phyloP scores from a whole-genome alignment of 78 protist species.

The Acrasis kona region DNA sequence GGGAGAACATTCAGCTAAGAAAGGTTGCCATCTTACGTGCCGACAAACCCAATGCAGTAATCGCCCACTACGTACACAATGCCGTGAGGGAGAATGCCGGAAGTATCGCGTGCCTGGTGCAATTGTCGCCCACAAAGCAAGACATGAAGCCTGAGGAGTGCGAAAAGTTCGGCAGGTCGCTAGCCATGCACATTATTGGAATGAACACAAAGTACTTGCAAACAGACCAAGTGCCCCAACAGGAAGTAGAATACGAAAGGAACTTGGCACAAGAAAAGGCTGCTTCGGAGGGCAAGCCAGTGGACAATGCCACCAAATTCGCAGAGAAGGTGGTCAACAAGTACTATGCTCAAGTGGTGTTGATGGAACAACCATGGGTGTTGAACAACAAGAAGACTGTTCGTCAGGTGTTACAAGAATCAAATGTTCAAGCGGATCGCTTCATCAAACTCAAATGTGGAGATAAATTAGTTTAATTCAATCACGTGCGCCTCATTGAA shows the following conservation, averaged over 20 bases:
- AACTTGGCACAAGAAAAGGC: background rate
- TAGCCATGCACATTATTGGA: background rate
- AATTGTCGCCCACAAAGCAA: too few species aligned
- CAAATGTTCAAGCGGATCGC: too few species aligned
- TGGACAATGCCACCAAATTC: background rate
- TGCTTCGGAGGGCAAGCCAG: background rate
- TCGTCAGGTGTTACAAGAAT: too few species aligned
- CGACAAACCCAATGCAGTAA: background rate
- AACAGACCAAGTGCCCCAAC: background rate
- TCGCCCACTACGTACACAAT: background rate
- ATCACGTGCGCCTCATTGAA: too few species aligned
- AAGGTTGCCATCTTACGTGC: background rate
- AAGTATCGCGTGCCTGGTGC: background rate
- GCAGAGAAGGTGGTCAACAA: background rate
- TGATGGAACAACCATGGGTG: background rate
- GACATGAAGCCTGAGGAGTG: background rate
- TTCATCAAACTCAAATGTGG: too few species aligned
- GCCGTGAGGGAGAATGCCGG: background rate
- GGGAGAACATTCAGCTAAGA: background rate
- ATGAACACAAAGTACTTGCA: background rate
- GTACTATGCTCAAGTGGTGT: background rate
- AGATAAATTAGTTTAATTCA: too few species aligned
- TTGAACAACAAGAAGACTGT: background rate
- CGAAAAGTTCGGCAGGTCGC: background rate
- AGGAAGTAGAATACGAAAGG: background rate